Base-by-base conservation (phyloP, 2,329 filamentous ascomycete species). In the Colletotrichum horii region DNA sequence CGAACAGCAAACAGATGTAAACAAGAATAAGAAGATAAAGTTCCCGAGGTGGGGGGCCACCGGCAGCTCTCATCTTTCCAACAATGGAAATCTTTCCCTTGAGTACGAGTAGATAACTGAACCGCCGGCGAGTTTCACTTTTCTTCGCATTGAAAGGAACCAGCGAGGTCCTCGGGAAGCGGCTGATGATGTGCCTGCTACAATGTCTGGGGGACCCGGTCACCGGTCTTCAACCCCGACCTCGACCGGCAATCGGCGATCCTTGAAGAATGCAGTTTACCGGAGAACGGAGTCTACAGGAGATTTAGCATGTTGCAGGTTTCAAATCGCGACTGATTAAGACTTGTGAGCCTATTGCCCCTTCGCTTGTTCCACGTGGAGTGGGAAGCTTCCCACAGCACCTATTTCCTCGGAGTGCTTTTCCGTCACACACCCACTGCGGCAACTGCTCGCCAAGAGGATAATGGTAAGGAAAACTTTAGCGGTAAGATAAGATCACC, bases 401-500 rank as follows among this genome's bases (percentile, higher is more conserved):
- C n/a, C 4, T 52, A 3, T 52, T 48, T 22, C n/a, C n/a, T 48
- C n/a, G n/a, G 43, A 12, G 6, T 11, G 43, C n/a, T 8, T 8
- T 52, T 22, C 43, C 43, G n/a, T 22, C 11, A 22, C 11, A 52
- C n/a, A 52, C 1, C 11, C n/a, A 4, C 5, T 8, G 19, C 43
- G 43, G 43, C 43, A 52, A 22, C 3, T 22, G 4, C 22, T 52
- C n/a, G 12, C 11, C 6, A 48, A 48, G 15, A 7, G 0, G 4
- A 4, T 1, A 19, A 19, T 43, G 3, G 3, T 4, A 9, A 19
- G 8, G 19, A 6, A n/a, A 19, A 43, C 3, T 43, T 11, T 1
- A n/a, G 2, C 19, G 1, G 3, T 6, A n/a, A 0, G 9, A 11
- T 11, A n/a, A 43, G 1, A 8, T 43, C 0, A 43, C 3, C 9